Conservation (phyloP, 2,329 filamentous ascomycete species). For the Fusarium irregulare region DNA sequence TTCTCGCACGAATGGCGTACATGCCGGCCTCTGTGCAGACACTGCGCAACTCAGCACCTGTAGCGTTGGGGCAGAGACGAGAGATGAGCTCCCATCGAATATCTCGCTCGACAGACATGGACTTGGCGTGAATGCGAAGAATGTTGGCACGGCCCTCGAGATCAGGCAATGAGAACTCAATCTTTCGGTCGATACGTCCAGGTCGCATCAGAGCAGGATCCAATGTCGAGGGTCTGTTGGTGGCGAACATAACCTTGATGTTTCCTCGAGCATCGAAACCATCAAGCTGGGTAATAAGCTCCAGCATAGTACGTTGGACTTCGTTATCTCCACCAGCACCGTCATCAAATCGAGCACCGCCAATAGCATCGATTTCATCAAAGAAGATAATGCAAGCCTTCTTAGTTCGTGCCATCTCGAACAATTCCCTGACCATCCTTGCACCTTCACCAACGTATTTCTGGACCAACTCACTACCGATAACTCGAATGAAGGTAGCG, state of each 20-base stretch:
- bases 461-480: conserved; percentile 96
- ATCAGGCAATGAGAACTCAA: conserved; percentile 97
- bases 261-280: conserved; percentile 97
- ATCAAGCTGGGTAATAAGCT: conserved; percentile 95
- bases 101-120: conserved; percentile 98
- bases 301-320: conserved; percentile 97
- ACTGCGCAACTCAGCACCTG: conserved; percentile 93
- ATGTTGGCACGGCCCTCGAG: conserved; percentile 98
- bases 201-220: conserved; percentile 98
- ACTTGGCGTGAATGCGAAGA: conserved; percentile 97
- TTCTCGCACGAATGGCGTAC: conserved; percentile 93
- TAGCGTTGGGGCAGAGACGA: conserved; percentile 95
- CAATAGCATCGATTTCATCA: conserved; percentile 96
- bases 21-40: conserved; percentile 98
- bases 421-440: conserved; percentile 97
- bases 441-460: conserved; percentile 99
- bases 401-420: conserved; percentile 99
- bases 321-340: conserved; percentile 97
- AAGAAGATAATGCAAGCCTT: conserved; percentile 99
- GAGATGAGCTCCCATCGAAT: conserved; percentile 99
- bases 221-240: conserved; percentile 93
- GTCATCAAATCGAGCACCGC: conserved; percentile 95
- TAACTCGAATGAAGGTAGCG: conserved; percentile 98
- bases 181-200: conserved; percentile 97
- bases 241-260: conserved; percentile 99